Conservation (phyloP, 257 asterid species). For the Gentiana straminea region DNA sequence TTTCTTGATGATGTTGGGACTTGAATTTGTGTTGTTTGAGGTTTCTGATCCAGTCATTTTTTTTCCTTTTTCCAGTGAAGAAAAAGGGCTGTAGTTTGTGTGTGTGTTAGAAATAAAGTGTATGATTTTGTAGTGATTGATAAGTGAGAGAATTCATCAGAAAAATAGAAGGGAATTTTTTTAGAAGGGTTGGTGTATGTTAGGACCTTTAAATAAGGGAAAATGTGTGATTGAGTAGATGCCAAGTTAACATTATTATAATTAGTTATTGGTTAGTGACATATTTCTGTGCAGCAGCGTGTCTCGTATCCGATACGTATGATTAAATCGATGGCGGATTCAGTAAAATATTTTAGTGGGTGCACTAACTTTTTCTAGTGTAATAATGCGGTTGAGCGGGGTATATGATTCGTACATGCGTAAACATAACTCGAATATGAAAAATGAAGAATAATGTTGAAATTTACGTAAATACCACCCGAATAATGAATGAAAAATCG, state of each 20-base stretch:
- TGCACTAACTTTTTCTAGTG: background rate
- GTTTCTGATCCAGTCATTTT: conserved; percentile 46
- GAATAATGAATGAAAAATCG: too few species aligned
- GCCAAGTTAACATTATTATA: conserved; percentile 27
- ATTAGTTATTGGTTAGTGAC: conserved; percentile 26
- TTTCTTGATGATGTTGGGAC: conserved; percentile 11
- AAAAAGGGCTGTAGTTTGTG: background rate
- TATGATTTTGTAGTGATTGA: background rate
- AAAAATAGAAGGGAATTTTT: conserved; percentile 1
- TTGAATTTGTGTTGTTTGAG: conserved; percentile 19
- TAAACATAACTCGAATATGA: too few species aligned
- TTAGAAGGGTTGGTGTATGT: conserved; percentile 3
- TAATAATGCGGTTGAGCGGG: background rate
- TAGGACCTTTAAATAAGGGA: conserved; percentile 23
- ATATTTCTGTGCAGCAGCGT: conserved; percentile 4
- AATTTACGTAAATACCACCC: background rate
- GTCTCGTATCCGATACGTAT: background rate
- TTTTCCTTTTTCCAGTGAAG: background rate
- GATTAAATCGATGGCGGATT: background rate
- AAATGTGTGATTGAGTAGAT: background rate
- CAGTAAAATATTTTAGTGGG: too few species aligned
- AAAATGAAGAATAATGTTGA: background rate
- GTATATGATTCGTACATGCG: background rate
- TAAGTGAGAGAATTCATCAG: background rate
- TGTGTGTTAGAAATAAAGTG: too few species aligned